Conservation (phyloP, 2,329 filamentous ascomycete genomes). For the Peltaster fructicola region DNA sequence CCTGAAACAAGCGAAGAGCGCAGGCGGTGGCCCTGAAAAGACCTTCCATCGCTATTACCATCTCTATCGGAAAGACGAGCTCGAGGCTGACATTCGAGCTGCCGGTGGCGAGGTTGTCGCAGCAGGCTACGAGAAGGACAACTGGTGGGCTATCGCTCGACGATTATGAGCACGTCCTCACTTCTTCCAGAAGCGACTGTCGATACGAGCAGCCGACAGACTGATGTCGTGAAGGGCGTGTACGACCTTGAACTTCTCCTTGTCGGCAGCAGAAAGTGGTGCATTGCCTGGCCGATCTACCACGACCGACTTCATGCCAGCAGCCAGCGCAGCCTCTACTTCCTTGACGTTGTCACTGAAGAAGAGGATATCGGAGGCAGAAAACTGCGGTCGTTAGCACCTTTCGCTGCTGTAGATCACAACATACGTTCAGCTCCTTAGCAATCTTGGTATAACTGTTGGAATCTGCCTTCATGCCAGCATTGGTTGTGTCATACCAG, state of each 20-base stretch:
- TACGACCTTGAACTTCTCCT: conserved; percentile 12
- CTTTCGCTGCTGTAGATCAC: neutral
- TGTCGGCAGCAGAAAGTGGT: conserved; percentile 35
- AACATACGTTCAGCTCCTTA: conserved; percentile 21
- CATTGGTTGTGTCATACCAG: conserved; percentile 69
- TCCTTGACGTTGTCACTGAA: conserved; percentile 60
- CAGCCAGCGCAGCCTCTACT: conserved; percentile 26
- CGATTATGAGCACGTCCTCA: conserved; percentile 1
- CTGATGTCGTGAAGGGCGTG: conserved; percentile 11
- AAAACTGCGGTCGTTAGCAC: no score
- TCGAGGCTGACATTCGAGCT: conserved; percentile 58
- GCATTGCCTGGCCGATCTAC: conserved; percentile 52
- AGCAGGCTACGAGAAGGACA: conserved; percentile 87
- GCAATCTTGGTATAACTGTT: conserved; percentile 52
- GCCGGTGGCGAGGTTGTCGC: conserved; percentile 63
- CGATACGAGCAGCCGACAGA: conserved; percentile 2
- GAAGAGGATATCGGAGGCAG: conserved; percentile 35
- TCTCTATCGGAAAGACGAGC: conserved; percentile 69
- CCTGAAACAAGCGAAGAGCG: conserved; percentile 26
- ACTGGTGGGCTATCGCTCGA: conserved; percentile 75
- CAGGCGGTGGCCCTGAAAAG: conserved; percentile 19
- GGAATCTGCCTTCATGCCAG: conserved; percentile 52
- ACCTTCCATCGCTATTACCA: conserved; percentile 90
- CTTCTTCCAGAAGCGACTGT: neutral
- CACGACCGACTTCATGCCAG: conserved; percentile 25